These are phyloP conservation scores for Nannochloropsis salina DNA, from an alignment of 108 stramenopile genomes.

Conservation along the genomic window DNA sequence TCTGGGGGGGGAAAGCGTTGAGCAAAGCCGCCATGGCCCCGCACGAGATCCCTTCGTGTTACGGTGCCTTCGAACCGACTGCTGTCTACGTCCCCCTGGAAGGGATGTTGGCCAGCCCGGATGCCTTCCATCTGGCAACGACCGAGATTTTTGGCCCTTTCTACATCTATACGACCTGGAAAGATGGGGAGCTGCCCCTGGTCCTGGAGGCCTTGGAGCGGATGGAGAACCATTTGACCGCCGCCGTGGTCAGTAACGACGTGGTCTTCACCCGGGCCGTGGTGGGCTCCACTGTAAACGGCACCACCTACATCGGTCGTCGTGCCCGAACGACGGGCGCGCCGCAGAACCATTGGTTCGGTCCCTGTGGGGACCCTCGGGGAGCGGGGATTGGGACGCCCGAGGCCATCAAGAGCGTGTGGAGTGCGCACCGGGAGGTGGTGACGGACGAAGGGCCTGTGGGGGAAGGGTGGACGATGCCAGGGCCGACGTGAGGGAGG, in stretches of 20 bases:
- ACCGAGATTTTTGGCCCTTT: slow-evolving; percentile 95
- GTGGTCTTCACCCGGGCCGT: slow-evolving; percentile 69
- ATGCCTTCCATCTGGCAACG: slow-evolving; percentile 68
- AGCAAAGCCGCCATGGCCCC: slow-evolving; percentile 46
- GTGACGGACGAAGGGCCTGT: slow-evolving; percentile 69
- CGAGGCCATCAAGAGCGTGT: slow-evolving; percentile 95
- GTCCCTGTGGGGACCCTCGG: slow-evolving; percentile 80
- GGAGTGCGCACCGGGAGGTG: slow-evolving; percentile 96
- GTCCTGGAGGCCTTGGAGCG: slow-evolving; percentile 83
- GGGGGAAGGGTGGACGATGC: slow-evolving; percentile 45
- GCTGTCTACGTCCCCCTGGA: slow-evolving; percentile 88
- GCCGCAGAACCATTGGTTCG: slow-evolving; percentile 99
- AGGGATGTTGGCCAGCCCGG: slow-evolving; percentile 70
- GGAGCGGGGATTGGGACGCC: slow-evolving; percentile 90
- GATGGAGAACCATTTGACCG: slow-evolving; percentile 91
- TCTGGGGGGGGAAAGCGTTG: slow-evolving; percentile 82
- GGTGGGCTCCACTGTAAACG: slow-evolving; percentile 88
- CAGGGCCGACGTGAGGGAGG: slow-evolving; percentile 42
- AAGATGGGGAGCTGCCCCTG: slow-evolving; percentile 62
- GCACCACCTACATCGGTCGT: slow-evolving; percentile 89
- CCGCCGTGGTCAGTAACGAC: slow-evolving; percentile 93
- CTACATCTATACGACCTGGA: slow-evolving; percentile 64
- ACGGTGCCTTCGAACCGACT: slow-evolving; percentile 94
- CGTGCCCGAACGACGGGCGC: slow-evolving; percentile 96
- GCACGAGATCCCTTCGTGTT: slow-evolving; percentile 74